phyloP scores from a whole-genome alignment of 305 asterid species.

The Fraxinus albicans region DNA sequence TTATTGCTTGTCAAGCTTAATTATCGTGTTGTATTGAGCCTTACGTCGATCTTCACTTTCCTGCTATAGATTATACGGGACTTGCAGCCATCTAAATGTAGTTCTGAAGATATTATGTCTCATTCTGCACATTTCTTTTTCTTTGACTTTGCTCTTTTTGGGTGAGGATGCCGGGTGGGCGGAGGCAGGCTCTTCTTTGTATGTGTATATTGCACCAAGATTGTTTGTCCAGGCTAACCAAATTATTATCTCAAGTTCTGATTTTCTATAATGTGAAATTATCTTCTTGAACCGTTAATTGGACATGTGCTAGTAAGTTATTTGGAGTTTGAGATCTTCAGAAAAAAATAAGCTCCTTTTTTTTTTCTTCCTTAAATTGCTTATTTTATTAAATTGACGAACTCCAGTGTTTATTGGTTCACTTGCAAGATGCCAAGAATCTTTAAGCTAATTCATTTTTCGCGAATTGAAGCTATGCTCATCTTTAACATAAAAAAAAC shows the following conservation, averaged over 20 bases:
- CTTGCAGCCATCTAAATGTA: not conserved
- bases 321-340: not conserved
- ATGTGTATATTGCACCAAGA: not conserved
- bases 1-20: not conserved
- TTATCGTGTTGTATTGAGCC: not conserved
- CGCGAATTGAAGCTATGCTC: not conserved
- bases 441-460: not conserved
- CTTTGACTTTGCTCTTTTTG: not conserved
- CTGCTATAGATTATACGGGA: not conserved
- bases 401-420: not conserved
- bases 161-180: not conserved
- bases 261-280: not conserved
- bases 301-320: not conserved
- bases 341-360: not conserved
- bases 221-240: not conserved
- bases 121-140: not conserved
- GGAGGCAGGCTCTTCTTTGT: not conserved
- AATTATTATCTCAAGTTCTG: not conserved
- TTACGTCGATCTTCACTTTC: not conserved
- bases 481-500: not conserved
- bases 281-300: not conserved
- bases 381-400: not conserved
- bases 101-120: not conserved
- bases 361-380: not conserved
- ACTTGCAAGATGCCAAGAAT: not conserved